Base-by-base conservation (phyloP, 495 filamentous ascomycete genomes). In the Beverwykella pulmonaria region DNA sequence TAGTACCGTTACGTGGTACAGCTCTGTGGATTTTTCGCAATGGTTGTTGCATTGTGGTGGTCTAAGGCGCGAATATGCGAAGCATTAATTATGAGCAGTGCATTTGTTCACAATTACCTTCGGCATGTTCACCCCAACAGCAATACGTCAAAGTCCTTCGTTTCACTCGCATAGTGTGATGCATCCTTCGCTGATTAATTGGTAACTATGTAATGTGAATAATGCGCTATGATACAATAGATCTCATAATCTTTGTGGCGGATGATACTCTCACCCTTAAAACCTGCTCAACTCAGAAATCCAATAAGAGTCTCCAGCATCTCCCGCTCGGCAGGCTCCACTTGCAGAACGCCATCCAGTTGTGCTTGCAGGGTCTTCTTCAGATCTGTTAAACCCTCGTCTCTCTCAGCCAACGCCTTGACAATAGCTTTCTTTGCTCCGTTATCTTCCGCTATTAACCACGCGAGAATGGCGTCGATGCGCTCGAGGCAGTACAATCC, bases 371-470 rank as follows among this genome's bases (percentile, higher is more conserved):
- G 76, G n/a, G 92, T 93, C 19, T 60, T 75, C 63, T 76, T 85
- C 29, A 97, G 75, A 25, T 86, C 79, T 5, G 67, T 79, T 53
- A 96, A 71, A 6, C 76, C 74, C 71, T 92, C 88, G 64, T 90
- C 89, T 5, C 85, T 80, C 59, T 90, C 88, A 27, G 83, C 86
- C 30, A 97, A 77, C 26, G 88, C 73, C 20, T 77, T 78, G 25
- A 81, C 66, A 20, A 97, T 85, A 76, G 83, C 89, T 41, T 77
- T 81, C 75, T 82, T 86, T 5, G 91, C 90, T 0, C 91, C 92
- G 49, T 86, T 85, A 72, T 98, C 95, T 76, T 99, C 95, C 1
- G 93, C 95, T 15, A 92, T 80, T 20, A 98, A 80, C 95, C 95
- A 99, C 22, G 94, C 92, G 39, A 98, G 73, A 36, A 97, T 87